Evolutionary conservation across 1,284 basidiomycete genomes (phyloP).

Genomic region (Mycena sp.): DNA sequence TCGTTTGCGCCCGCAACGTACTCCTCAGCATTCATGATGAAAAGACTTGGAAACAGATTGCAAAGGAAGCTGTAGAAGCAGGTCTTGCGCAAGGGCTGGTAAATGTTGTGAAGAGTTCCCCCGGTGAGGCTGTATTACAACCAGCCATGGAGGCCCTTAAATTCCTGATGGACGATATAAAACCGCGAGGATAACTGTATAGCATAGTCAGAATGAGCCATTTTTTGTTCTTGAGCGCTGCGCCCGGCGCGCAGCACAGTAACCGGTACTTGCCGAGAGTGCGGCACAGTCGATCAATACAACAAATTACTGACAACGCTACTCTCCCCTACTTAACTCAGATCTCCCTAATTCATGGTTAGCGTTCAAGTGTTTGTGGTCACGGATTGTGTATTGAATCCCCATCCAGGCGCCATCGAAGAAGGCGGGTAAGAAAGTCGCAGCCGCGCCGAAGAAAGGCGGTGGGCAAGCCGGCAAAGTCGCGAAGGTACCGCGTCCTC

Average conservation of each 20-base stretch:
- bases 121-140: slow-evolving; percentile 49
- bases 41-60: slow-evolving; percentile 52
- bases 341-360: slow-evolving; percentile 32
- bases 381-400: slow-evolving; percentile 20
- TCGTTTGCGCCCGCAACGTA: slow-evolving; percentile 77
- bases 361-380: neutral
- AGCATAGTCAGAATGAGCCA: slow-evolving; percentile 20
- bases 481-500: slow-evolving; percentile 67
- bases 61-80: slow-evolving; percentile 59
- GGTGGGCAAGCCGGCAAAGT: slow-evolving; percentile 67
- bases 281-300: slow-evolving; percentile 22
- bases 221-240: neutral
- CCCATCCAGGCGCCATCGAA: slow-evolving; percentile 82
- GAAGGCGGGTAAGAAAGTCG: slow-evolving; percentile 91
- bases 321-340: slow-evolving; percentile 3
- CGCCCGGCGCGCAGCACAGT: neutral
- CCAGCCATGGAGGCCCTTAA: slow-evolving; percentile 60
- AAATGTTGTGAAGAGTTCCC: slow-evolving; percentile 56
- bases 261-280: slow-evolving; percentile 19
- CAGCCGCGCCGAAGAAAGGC: slow-evolving; percentile 73
- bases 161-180: slow-evolving; percentile 46
- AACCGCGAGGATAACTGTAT: slow-evolving; percentile 9
- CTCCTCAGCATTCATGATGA: slow-evolving; percentile 58
- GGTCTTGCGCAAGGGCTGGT: slow-evolving; percentile 63
- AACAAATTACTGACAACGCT: slow-evolving; percentile 12